Percentiles rank a stretch among this genome's conserved stretches.
Conservation (phyloP, 2,329 filamentous ascomycete genomes). For the Biscogniauxia sp. region DNA sequence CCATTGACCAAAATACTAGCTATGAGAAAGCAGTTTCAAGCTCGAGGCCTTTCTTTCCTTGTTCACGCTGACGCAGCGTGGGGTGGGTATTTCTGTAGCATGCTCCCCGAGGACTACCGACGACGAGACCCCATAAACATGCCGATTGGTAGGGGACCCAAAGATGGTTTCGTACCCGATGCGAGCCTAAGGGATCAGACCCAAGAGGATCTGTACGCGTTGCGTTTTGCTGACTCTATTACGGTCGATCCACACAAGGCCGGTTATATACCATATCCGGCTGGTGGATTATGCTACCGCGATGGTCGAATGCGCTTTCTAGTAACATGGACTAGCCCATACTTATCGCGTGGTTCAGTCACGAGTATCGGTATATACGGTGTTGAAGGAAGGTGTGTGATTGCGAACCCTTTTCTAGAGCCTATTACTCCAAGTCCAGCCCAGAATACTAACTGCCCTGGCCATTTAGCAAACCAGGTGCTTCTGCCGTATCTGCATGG, state of each 20-base stretch:
- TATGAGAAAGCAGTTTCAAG: constrained; percentile 40
- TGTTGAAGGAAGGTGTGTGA: constrained; percentile 40
- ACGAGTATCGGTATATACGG: constrained; percentile 43
- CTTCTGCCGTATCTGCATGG: constrained; percentile 43
- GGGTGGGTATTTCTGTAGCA: constrained; percentile 48
- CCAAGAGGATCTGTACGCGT: constrained; percentile 37
- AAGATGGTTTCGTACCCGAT: constrained; percentile 35
- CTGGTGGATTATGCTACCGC: constrained; percentile 42
- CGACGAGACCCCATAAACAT: constrained; percentile 28
- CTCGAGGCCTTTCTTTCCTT: constrained; percentile 42
- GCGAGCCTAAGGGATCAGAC: constrained; percentile 35
- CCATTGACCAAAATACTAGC: constrained; percentile 36
- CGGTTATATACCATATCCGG: constrained; percentile 46
- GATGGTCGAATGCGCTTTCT: constrained; percentile 43
- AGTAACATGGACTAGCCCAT: constrained; percentile 44
- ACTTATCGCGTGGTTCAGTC: constrained; percentile 37
- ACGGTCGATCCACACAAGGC: constrained; percentile 49
- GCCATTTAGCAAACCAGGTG: constrained; percentile 41
- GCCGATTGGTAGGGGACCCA: constrained; percentile 27
- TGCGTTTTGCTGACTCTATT: constrained; percentile 42
- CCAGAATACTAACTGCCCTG: background rate
- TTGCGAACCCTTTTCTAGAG: background rate
- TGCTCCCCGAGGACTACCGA: constrained; percentile 36
- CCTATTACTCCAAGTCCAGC: background rate
- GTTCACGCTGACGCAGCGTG: constrained; percentile 49